These are phyloP conservation scores for Hyphodiscus hymeniophilus DNA, from an alignment of 495 filamentous ascomycete species.

Conservation along the genomic window DNA sequence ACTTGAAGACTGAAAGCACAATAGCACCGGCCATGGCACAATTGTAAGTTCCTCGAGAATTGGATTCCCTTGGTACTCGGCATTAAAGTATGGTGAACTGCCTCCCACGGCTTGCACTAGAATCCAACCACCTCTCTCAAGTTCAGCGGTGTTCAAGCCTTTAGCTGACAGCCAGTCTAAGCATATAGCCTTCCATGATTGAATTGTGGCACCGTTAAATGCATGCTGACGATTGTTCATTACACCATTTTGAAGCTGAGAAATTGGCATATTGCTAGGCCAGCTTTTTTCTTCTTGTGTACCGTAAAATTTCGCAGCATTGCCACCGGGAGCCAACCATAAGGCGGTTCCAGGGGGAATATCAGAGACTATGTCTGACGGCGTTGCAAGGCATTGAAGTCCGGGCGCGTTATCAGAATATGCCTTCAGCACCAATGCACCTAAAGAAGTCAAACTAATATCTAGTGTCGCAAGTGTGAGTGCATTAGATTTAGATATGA, in stretches of 20 bases:
- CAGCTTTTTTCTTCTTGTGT: constrained; percentile 3
- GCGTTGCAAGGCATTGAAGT: constrained; percentile 5
- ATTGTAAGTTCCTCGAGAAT: constrained; percentile 13
- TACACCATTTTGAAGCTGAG: constrained; percentile 5
- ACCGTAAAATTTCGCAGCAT: constrained; percentile 30
- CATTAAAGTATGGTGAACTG: constrained; percentile 12
- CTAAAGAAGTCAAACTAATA: constrained; percentile 23
- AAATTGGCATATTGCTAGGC: not conserved
- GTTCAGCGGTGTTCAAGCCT: constrained; percentile 11
- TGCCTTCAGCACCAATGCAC: constrained; percentile 21
- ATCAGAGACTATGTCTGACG: not conserved
- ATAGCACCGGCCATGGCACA: constrained; percentile 37
- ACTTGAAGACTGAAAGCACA: constrained; percentile 33
- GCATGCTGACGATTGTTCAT: not conserved
- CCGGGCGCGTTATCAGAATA: constrained; percentile 15
- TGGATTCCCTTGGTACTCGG: constrained; percentile 8
- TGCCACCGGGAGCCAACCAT: constrained; percentile 44
- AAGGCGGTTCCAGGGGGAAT: constrained; percentile 20
- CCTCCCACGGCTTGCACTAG: constrained; percentile 18
- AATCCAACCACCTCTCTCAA: constrained; percentile 21
- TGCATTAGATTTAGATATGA: not conserved
- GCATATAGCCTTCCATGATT: constrained; percentile 21
- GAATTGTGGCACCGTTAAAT: constrained; percentile 9
- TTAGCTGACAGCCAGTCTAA: constrained; percentile 20
- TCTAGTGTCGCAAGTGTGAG: constrained; percentile 22